Base-by-base conservation (phyloP, 2,329 filamentous ascomycete species). In the Berkeleyomyces rouxiae region DNA sequence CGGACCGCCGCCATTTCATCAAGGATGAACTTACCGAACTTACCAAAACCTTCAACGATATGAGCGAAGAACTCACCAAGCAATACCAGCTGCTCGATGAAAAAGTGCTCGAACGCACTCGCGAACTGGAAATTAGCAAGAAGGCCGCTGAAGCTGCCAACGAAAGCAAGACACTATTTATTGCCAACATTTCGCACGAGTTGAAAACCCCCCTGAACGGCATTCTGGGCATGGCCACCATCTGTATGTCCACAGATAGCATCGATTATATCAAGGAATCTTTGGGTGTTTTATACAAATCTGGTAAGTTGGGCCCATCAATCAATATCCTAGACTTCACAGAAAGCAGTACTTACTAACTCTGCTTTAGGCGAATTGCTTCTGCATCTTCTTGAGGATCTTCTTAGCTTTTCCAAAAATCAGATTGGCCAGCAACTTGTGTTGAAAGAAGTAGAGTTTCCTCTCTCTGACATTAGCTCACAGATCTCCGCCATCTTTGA, bases 91-190 rank as follows among this genome's bases (percentile, higher is more conserved):
- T 83, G 9, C 77, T 96, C 0, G 91, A 96, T 71, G 85, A 92
- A 63, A 86, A 92, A 68, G 91, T 96, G 0, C 82, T 82, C 5
- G 84, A 91, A 71, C 80, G 91, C 62, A 96, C 91, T 0, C 82
- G 82, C 43, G 88, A 96, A 72, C 77, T 96, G 0, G 90, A 95
- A 70, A 82, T 89, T 65, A 95, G 87, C 75, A 96, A 96, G 72
- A 89, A 90, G 74, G 89, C 90, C 1, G 91, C 91, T 1, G 91
- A 96, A 72, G 87, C 88, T n/a, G 91, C 91, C 3, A 96, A 96
- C 68, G 88, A 96, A 74, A 95, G 89, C 78, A 99, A 99, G 75
- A 97, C 93, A 0, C 78, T 97, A 7, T 97, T 97, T 75, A 95
- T 99, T 66, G 93, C 93, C 16, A 97, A 97, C 69, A 96, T 97